These are phyloP conservation scores for Colletotrichum sp. DNA, from an alignment of 2,329 filamentous ascomycete species.

Conservation along the genomic window DNA sequence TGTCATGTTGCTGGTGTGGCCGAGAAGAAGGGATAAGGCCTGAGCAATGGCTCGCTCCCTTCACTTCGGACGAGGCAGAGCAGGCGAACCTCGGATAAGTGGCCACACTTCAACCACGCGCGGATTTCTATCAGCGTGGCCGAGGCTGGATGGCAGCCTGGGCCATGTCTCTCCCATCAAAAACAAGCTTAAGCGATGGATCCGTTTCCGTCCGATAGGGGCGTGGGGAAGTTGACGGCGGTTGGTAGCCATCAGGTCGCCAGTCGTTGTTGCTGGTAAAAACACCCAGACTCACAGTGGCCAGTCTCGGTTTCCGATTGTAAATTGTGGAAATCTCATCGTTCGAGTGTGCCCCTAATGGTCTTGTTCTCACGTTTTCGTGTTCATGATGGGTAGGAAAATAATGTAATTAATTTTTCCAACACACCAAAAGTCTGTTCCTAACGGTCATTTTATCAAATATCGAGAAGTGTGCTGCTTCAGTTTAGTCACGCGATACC, in stretches of 20 bases:
- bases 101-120: not conserved
- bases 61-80: not conserved
- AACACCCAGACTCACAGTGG: not conserved
- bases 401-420: not conserved
- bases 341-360: not conserved
- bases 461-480: not conserved
- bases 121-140: not conserved
- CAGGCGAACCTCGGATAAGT: not conserved
- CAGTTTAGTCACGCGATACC: not conserved
- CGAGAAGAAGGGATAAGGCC: not conserved
- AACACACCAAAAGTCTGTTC: not conserved
- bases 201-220: not conserved
- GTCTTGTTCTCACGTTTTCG: no score
- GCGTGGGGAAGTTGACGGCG: not conserved
- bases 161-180: not conserved
- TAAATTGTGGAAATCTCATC: not conserved
- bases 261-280: not conserved
- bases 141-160: not conserved
- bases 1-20: not conserved
- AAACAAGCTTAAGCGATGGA: not conserved
- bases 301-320: not conserved
- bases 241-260: not conserved
- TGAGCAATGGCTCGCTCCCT: not conserved
- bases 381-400: not conserved
- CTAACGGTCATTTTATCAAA: not conserved